Percentiles rank a stretch among this genome's conserved stretches.
phyloP scores from a whole-genome alignment of 202 grass and related monocot genomes.

The Cymbopogon flexuosus region DNA sequence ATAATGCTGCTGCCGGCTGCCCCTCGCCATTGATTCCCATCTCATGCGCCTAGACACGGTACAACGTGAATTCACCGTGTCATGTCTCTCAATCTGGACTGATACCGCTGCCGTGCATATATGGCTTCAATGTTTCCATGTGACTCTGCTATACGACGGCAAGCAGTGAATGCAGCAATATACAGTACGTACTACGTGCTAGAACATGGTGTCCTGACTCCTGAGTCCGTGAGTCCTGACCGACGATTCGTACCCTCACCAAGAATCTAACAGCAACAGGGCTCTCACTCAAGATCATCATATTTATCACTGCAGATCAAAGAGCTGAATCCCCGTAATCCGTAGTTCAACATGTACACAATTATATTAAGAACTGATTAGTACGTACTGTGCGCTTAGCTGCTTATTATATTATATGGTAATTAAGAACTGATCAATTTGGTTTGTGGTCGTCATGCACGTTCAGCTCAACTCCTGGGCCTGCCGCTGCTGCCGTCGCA shows the following conservation, averaged over 20 bases:
- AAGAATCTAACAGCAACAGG: neutral
- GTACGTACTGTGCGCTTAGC: no score
- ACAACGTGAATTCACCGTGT: neutral
- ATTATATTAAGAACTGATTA: neutral
- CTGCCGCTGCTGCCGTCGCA: conserved; percentile 73
- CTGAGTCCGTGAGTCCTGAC: neutral
- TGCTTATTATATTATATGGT: no score
- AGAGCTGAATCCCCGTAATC: neutral
- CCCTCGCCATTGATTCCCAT: conserved; percentile 2
- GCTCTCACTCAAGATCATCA: no score
- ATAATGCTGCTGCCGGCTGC: neutral
- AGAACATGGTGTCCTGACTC: neutral
- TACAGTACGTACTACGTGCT: no score
- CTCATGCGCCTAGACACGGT: conserved; percentile 28
- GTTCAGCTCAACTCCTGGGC: conserved; percentile 72
- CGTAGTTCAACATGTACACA: neutral
- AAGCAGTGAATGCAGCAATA: neutral
- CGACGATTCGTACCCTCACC: neutral
- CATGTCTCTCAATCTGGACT: neutral
- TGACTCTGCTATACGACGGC: neutral
- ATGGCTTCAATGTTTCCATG: conserved; percentile 43
- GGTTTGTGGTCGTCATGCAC: neutral
- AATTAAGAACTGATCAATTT: neutral
- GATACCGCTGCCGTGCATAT: conserved; percentile 14
- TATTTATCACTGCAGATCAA: no score